Conservation (phyloP, 495 filamentous ascomycete species). For the Xylaria cubensis region DNA sequence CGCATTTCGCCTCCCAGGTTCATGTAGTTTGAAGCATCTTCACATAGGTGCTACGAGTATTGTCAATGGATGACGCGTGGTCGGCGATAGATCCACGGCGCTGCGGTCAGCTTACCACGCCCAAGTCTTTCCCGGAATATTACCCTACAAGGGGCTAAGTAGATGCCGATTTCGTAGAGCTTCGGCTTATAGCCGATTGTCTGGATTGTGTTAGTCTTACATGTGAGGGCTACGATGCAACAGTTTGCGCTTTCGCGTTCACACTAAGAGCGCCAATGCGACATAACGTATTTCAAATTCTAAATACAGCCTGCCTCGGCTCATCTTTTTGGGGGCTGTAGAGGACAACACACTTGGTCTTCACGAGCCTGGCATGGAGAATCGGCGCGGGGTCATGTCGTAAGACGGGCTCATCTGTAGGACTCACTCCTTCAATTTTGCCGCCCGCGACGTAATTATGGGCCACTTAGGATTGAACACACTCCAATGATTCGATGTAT, state of each 20-base stretch:
- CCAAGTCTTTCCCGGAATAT: background rate
- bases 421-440: background rate
- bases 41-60: background rate
- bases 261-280: background rate
- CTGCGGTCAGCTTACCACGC: conserved; percentile 5
- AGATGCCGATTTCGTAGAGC: background rate
- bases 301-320: background rate
- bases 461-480: background rate
- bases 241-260: background rate
- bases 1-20: no score
- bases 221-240: background rate
- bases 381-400: background rate
- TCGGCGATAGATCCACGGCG: background rate
- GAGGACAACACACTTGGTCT: background rate
- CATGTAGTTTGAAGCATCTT: background rate
- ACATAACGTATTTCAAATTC: background rate
- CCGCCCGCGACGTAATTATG: background rate
- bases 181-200: background rate
- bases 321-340: background rate
- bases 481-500: background rate
- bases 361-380: conserved; percentile 14
- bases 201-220: background rate
- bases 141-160: background rate
- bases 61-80: background rate
- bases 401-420: background rate